phyloP scores from a whole-genome alignment of 2,329 filamentous ascomycete species.

The Monosporascus sp. region DNA sequence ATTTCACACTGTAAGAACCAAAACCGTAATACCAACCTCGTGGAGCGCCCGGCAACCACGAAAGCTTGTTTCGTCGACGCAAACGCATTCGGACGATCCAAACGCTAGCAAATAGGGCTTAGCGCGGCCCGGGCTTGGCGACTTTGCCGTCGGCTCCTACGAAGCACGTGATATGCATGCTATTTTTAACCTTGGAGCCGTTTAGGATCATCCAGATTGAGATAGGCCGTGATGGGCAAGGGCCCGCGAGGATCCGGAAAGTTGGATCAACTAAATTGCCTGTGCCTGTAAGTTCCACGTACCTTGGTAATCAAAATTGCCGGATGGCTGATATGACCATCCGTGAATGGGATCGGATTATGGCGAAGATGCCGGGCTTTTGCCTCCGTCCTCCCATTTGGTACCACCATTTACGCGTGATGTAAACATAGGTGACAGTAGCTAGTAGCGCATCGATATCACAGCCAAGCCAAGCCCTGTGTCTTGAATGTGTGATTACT shows the following conservation, averaged over 20 bases:
- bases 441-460: background rate
- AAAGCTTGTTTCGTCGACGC: background rate
- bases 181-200: background rate
- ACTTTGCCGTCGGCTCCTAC: too few relatives aligned
- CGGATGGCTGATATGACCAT: too few relatives aligned
- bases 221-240: too few relatives aligned
- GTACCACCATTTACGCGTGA: background rate
- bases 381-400: too few relatives aligned
- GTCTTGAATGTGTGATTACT: background rate
- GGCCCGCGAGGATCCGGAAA: background rate
- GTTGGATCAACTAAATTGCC: background rate
- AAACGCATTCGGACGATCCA: slow-evolving; percentile 3
- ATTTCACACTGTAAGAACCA: background rate
- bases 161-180: background rate
- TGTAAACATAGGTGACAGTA: background rate
- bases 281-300: too few relatives aligned
- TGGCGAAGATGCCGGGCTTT: too few relatives aligned
- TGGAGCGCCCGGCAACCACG: background rate
- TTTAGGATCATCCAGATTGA: too few relatives aligned
- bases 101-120: slow-evolving; percentile 16
- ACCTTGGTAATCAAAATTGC: too few relatives aligned
- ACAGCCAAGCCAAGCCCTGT: background rate
- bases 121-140: slow-evolving; percentile 11
- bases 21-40: background rate
- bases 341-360: too few relatives aligned